Conservation (phyloP, 176 grass and related monocot species). For the Triticum monococcum region DNA sequence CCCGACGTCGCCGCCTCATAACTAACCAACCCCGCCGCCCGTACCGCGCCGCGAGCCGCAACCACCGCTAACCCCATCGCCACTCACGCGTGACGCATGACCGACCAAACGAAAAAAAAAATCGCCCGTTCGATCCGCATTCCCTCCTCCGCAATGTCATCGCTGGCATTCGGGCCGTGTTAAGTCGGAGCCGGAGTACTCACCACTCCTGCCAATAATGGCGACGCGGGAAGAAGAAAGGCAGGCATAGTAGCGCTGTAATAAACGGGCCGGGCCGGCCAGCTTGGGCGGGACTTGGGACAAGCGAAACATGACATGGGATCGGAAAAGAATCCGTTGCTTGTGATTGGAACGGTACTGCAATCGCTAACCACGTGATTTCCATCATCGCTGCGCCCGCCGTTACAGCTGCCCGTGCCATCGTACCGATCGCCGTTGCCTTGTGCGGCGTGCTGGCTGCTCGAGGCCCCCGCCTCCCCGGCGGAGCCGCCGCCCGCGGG, state of each 20-base stretch:
- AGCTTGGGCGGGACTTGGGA: neutral
- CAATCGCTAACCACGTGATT: slow-evolving; percentile 2
- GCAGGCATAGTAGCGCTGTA: neutral
- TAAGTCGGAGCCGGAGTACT: neutral
- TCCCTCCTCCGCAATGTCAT: neutral
- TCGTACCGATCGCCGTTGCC: neutral
- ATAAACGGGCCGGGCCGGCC: neutral
- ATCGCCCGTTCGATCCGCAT: neutral
- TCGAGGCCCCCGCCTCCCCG: neutral
- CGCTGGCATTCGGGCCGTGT: neutral
- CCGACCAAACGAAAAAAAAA: neutral
- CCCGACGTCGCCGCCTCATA: neutral
- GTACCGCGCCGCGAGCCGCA: neutral
- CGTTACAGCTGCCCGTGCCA: slow-evolving; percentile 8
- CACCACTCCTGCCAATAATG: neutral
- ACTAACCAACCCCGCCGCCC: slow-evolving; percentile 11
- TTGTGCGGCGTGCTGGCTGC: neutral
- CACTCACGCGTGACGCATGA: slow-evolving; percentile 21
- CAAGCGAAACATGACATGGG: neutral
- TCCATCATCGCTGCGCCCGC: neutral
- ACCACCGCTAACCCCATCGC: slow-evolving; percentile 7
- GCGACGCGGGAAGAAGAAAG: neutral
- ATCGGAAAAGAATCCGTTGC: slow-evolving; percentile 25
- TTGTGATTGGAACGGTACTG: neutral
- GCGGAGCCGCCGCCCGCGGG: neutral